A percentile compares a stretch with the other conserved stretches of the same genome.
Evolutionary conservation across 495 filamentous ascomycete genomes (phyloP).

Genomic region (Daldinia bambusicola): DNA sequence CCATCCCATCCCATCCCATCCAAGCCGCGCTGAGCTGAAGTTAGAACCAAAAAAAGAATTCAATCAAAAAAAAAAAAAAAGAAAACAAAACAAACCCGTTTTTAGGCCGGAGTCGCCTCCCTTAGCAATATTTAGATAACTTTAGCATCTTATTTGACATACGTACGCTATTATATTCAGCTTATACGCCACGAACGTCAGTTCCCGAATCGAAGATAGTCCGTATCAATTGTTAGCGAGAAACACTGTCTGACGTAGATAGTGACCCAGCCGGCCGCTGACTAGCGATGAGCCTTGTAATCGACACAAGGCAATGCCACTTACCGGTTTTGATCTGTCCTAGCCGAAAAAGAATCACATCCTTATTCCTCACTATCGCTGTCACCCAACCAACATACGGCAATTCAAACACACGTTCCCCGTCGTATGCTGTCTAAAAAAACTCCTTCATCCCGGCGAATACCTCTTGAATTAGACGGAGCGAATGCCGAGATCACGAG

Average conservation of each 20-base stretch:
- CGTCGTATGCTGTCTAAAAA: constrained; percentile 32
- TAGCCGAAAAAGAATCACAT: constrained; percentile 45
- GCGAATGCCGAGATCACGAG: constrained; percentile 46
- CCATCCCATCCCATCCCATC: too few relatives aligned
- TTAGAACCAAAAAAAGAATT: background rate
- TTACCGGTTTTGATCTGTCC: constrained; percentile 48
- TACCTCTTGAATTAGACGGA: constrained; percentile 24
- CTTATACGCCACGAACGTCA: constrained; percentile 25
- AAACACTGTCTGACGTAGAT: constrained; percentile 45
- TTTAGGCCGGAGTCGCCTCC: background rate
- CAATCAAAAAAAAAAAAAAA: background rate
- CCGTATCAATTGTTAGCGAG: constrained; percentile 30
- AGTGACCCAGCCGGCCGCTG: constrained; percentile 42
- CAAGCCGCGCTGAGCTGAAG: background rate
- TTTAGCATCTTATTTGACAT: constrained; percentile 3
- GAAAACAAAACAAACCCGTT: background rate
- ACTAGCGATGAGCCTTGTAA: constrained; percentile 46
- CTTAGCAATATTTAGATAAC: background rate
- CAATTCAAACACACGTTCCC: constrained; percentile 39
- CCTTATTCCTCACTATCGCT: constrained; percentile 40
- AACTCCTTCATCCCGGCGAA: constrained; percentile 11
- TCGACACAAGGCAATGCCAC: constrained; percentile 46
- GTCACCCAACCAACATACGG: constrained; percentile 42
- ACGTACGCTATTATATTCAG: constrained; percentile 4
- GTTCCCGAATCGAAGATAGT: constrained; percentile 31